Base-by-base conservation (phyloP, 2,329 filamentous ascomycete species). In the Cylindrodendrum hubeiense region DNA sequence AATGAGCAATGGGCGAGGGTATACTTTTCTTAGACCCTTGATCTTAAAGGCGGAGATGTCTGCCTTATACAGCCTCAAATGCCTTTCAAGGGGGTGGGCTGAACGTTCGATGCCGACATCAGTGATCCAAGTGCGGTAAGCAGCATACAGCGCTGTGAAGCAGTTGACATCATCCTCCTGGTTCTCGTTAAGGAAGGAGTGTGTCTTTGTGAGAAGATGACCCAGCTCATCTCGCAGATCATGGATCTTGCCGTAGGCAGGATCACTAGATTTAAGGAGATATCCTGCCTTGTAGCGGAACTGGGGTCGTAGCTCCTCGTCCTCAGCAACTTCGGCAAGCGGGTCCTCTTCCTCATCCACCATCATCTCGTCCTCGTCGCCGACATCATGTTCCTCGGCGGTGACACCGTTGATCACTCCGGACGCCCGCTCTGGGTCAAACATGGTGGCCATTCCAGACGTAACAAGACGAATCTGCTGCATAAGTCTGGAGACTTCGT, bases 81-180 rank as follows among this genome's bases (percentile, higher is more conserved):
- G 91, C 21, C 96, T 88, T 77, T 99, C 96, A 10, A 98, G 84
- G 2, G 97, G 93, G 77, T 98, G 96, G 0, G 96, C 95, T 19
- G 95, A 98, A 65, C 95, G 88, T 80, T 99, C 96, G 65, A 98
- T 97, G 19, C 97, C 96, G 43, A 99, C 95, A 75, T 99, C 96
- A 2, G 97, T 94, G 74, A 99, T 98, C 94, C 95, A 99, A 9
- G 93, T 96, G 46, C 94, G 88, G 78, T 98, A 99, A 1, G 95
- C 93, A 22, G 92, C 92, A 79, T 97, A 99, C 2, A 99, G 82
- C 1, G 95, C 90, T 24, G 94, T 97, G 81, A 99, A 99, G 80
- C 94, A 98, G 17, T 93, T 90, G 1, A 99, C 96, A 77, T 99
- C 96, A 75, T 99, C 96, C 77, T 98, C 93, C 76, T 97, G 95